Base-by-base conservation (phyloP, 164 flowering plant genomes). In the Platanus orientalis region DNA sequence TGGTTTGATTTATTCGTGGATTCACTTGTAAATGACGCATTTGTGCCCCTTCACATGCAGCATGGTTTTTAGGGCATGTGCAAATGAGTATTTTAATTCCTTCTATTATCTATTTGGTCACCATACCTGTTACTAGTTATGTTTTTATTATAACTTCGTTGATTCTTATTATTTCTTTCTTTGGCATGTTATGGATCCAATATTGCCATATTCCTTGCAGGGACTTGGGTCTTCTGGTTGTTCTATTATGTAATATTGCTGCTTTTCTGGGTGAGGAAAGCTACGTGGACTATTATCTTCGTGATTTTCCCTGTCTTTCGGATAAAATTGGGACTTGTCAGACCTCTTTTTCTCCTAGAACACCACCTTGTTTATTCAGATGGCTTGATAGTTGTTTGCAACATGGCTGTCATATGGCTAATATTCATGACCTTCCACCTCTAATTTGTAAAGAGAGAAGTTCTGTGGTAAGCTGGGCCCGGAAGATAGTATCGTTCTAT, bases 341-440 rank as follows among this genome's bases (percentile, higher is more conserved):
- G 54, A 36, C 64, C 47, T 48, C 72, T 32, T 29, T 42, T 32
- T 77, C 83, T 54, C 36, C 42, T 36, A 81, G 71, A 76, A 72
- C 61, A 63, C 90, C 99, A 58, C 97, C 97, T 13, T 81, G 84
- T 78, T 65, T 95, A 70, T 84, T 84, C 74, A 85, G 89, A 75
- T 95, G 99, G 99, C 86, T 95, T 61, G 89, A 85, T 49, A 76
- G 71, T 66, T 89, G 96, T 69, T 78, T 95, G 83, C 73, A 56
- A 59, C 69, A 73, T 77, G 99, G 99, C 54, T 79, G 72, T 66
- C 60, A 29, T 68, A 74, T 75, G 66, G 80, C 85, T 12, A 70
- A 69, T 66, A 47, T 44, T 13, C 58, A 47, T 74, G 92, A 92
- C 63, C 86, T 95, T 69, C 97, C 99, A 62, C 70, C 78, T 78